phyloP scores from a whole-genome alignment of 208 protist genomes.

The Vickermania spadyakhi region DNA sequence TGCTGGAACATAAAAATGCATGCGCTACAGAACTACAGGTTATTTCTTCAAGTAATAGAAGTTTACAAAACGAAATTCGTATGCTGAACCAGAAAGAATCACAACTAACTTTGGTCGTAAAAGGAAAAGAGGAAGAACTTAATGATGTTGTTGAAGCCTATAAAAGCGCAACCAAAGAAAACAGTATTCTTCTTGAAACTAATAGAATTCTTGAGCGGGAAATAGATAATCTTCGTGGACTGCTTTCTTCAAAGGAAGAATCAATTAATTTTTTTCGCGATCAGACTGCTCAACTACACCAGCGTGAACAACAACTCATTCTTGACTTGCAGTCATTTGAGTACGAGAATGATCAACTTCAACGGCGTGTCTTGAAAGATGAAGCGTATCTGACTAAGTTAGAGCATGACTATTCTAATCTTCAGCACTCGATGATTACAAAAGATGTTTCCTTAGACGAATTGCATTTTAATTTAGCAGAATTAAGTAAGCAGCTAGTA shows the following conservation, averaged over 20 bases:
- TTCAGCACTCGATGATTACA: conserved; percentile 32
- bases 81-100: conserved; percentile 30
- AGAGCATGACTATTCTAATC: conserved; percentile 33
- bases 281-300: conserved; percentile 52
- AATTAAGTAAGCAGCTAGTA: conserved; percentile 71
- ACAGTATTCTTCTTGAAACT: conserved; percentile 31
- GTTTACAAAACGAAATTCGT: conserved; percentile 45
- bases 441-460: conserved; percentile 62
- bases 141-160: conserved; percentile 67
- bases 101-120: conserved; percentile 45
- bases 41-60: conserved; percentile 66
- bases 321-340: conserved; percentile 74
- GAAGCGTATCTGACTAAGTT: conserved; percentile 26
- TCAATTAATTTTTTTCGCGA: conserved; percentile 60
- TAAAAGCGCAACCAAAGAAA: conserved; percentile 60
- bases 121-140: conserved; percentile 67
- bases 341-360: conserved; percentile 67
- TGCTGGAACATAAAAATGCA: conserved; percentile 65
- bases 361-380: conserved; percentile 46
- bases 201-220: conserved; percentile 58
- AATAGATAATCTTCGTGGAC: conserved; percentile 49
- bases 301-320: conserved; percentile 69
- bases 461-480: conserved; percentile 64
- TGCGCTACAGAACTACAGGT: conserved; percentile 50
- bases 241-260: conserved; percentile 67